These are phyloP conservation scores for Kentomonas sorsogonicus DNA, from an alignment of 208 protist species.

Conservation along the genomic window DNA sequence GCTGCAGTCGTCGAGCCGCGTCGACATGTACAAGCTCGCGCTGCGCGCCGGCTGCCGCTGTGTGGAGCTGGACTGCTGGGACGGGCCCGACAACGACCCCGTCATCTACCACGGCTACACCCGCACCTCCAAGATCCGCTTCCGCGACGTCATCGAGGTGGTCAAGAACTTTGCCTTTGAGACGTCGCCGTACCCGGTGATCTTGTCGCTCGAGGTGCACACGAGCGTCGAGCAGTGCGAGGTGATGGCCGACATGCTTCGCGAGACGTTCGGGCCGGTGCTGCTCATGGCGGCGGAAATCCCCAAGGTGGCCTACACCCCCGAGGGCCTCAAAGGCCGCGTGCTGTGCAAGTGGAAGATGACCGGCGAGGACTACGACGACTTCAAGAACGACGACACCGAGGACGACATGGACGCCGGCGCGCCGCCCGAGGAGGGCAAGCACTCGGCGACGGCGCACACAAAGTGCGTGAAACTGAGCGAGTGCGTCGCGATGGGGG, in stretches of 20 bases:
- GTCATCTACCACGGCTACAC: slow-evolving; percentile 71
- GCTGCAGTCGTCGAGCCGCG: slow-evolving; percentile 37
- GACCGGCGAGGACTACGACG: slow-evolving; percentile 22
- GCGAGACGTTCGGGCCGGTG: slow-evolving; percentile 28
- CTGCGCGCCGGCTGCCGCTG: slow-evolving; percentile 47
- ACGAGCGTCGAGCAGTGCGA: slow-evolving; percentile 31
- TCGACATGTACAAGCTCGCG: slow-evolving; percentile 46
- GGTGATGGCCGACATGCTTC: slow-evolving; percentile 35
- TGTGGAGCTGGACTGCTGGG: slow-evolving; percentile 66
- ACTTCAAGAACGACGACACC: slow-evolving; percentile 13
- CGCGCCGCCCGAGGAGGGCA: slow-evolving; percentile 5
- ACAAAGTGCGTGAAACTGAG: slow-evolving; percentile 19
- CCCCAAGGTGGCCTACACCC: slow-evolving; percentile 20
- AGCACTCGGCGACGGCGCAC: slow-evolving; percentile 11
- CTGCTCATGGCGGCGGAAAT: slow-evolving; percentile 24
- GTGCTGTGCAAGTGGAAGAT: slow-evolving; percentile 49
- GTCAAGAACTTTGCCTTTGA: slow-evolving; percentile 49
- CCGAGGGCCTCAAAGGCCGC: slow-evolving; percentile 21
- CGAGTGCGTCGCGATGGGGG: slow-evolving; percentile 34
- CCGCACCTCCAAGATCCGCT: slow-evolving; percentile 49
- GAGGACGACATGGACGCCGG: slow-evolving; percentile 13
- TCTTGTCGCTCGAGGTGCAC: slow-evolving; percentile 67
- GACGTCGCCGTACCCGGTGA: slow-evolving; percentile 40
- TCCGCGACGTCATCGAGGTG: slow-evolving; percentile 31
- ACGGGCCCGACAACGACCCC: slow-evolving; percentile 50